A percentile compares a stretch with the other conserved stretches of the same genome.
These are phyloP conservation scores for Globisporangium splendens DNA, from an alignment of 352 stramenopile genomes.

Conservation along the genomic window DNA sequence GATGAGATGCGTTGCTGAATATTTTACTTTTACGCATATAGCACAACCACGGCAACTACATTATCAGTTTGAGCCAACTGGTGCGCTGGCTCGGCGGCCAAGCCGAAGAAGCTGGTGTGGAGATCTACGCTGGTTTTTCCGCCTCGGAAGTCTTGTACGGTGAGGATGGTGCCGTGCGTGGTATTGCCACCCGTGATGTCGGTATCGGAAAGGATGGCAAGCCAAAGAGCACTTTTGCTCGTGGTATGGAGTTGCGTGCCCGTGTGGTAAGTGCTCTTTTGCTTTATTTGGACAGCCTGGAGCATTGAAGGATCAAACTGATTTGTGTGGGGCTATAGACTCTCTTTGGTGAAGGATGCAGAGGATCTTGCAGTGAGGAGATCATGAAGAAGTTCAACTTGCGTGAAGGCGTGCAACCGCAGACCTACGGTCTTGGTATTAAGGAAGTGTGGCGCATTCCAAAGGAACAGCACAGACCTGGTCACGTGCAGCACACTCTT, in stretches of 20 bases:
- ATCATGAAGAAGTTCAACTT: slow-evolving; percentile 97
- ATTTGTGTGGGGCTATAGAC: slow-evolving; percentile 59
- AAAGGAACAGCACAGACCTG: slow-evolving; percentile 92
- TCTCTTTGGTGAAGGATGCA: slow-evolving; percentile 97
- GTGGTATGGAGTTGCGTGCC: slow-evolving; percentile 96
- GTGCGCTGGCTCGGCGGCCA: slow-evolving; percentile 95
- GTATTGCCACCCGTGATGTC: slow-evolving; percentile 98
- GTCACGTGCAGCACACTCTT: slow-evolving; percentile 97
- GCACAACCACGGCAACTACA: slow-evolving; percentile 99
- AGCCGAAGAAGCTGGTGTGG: slow-evolving; percentile 96
- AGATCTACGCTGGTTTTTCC: slow-evolving; percentile 99
- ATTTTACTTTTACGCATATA: slow-evolving; percentile 21
- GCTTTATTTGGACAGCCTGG: too few relatives aligned
- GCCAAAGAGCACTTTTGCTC: slow-evolving; percentile 95
- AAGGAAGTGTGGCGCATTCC: slow-evolving; percentile 96
- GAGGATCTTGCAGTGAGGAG: slow-evolving; percentile 96
- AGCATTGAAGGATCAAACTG: too few relatives aligned
- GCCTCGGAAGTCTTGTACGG: slow-evolving; percentile 91
- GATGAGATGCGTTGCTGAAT: background rate
- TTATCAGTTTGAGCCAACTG: slow-evolving; percentile 96
- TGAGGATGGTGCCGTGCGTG: slow-evolving; percentile 80
- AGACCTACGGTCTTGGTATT: slow-evolving; percentile 99
- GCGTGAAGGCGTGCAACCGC: slow-evolving; percentile 83
- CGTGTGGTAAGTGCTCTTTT: slow-evolving; percentile 45
- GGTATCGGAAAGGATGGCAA: slow-evolving; percentile 96